These are phyloP conservation scores for Leishmania arabica DNA, from an alignment of 208 protist species.

Conservation along the genomic window DNA sequence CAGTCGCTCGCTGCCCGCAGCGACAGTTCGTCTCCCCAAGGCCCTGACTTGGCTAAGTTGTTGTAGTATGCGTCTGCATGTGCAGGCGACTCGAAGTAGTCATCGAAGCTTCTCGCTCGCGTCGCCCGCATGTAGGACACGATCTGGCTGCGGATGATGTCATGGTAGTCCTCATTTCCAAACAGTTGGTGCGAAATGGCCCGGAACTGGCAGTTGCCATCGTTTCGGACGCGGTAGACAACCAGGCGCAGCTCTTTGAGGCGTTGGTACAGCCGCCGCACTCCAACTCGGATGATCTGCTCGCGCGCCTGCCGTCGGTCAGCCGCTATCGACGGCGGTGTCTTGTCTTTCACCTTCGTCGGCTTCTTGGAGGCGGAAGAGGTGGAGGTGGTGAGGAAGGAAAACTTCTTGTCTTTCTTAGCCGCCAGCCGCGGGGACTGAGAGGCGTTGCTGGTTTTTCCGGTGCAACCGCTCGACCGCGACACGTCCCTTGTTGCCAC, in stretches of 20 bases:
- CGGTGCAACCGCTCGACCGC: background rate
- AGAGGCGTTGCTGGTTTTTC: background rate
- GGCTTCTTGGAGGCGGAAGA: conserved; percentile 20
- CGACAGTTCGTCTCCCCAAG: conserved; percentile 90
- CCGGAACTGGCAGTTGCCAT: conserved; percentile 92
- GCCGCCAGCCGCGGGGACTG: conserved; percentile 1
- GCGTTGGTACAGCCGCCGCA: conserved; percentile 56
- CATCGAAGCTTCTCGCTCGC: conserved; percentile 70
- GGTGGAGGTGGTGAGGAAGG: background rate
- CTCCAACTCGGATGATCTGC: conserved; percentile 70
- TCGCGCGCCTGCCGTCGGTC: conserved; percentile 35
- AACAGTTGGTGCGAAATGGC: conserved; percentile 87
- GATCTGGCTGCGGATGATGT: conserved; percentile 74
- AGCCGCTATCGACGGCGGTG: conserved; percentile 8
- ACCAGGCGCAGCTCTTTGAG: conserved; percentile 60
- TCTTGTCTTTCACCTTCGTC: conserved; percentile 20
- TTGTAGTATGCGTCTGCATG: conserved; percentile 74
- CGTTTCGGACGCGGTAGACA: conserved; percentile 64
- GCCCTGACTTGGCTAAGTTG: conserved; percentile 49
- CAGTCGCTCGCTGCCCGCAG: conserved; percentile 83
- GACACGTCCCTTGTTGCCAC: background rate
- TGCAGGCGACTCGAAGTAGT: conserved; percentile 70
- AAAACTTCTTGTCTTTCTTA: conserved; percentile 12
- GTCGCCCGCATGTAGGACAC: conserved; percentile 83
- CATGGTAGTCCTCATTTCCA: conserved; percentile 81